Conservation (phyloP, 495 filamentous ascomycete genomes). For the Aspergillus steynii region DNA sequence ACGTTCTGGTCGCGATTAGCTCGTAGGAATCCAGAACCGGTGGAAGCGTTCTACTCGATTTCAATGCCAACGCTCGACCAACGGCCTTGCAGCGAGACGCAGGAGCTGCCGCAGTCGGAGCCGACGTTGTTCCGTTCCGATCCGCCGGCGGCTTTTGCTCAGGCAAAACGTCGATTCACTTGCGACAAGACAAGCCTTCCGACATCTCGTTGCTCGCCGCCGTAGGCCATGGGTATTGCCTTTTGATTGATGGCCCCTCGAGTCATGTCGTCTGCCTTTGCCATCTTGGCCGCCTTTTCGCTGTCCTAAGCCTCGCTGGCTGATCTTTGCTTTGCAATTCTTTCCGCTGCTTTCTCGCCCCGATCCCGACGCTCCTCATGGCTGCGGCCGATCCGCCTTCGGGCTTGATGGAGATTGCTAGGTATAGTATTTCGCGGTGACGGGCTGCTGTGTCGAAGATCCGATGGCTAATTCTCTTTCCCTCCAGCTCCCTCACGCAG, state of each 20-base stretch:
- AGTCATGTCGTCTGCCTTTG: conserved; percentile 22
- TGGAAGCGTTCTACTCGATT: too few species aligned
- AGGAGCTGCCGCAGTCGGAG: neutral
- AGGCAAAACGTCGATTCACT: conserved; percentile 15
- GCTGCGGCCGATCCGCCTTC: conserved; percentile 42
- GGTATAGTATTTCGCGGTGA: conserved; percentile 26
- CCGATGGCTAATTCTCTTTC: conserved; percentile 5
- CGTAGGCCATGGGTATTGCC: conserved; percentile 9
- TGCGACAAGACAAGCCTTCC: conserved; percentile 6
- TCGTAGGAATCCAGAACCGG: too few species aligned
- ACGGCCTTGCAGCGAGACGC: too few species aligned
- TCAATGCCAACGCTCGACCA: too few species aligned
- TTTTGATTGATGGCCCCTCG: conserved; percentile 16
- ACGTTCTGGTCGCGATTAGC: too few species aligned
- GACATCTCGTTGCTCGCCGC: conserved; percentile 2
- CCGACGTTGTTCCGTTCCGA: conserved; percentile 26
- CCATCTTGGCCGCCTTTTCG: conserved; percentile 10
- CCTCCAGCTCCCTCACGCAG: conserved; percentile 66
- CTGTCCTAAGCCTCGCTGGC: conserved; percentile 1
- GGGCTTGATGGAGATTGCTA: conserved; percentile 49
- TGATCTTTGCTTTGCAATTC: conserved; percentile 6
- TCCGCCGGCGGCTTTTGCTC: conserved; percentile 9
- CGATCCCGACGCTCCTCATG: conserved; percentile 26
- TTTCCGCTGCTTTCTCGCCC: conserved; percentile 7
- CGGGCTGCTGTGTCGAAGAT: neutral